These are phyloP conservation scores for Aphanomyces euteiches DNA, from an alignment of 352 stramenopile species.

Conservation along the genomic window DNA sequence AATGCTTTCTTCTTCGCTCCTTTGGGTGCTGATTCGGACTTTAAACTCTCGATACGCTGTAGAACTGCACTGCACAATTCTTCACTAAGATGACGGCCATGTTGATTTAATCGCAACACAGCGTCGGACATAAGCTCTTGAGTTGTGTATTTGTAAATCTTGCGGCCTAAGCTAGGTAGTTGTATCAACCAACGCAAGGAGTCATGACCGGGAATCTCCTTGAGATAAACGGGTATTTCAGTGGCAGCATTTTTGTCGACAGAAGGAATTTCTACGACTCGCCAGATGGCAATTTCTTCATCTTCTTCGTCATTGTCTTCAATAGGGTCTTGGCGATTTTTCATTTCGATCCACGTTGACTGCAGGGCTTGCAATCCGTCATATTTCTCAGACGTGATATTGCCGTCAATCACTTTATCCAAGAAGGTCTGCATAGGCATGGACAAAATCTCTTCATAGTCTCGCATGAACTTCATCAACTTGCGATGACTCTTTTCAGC, in stretches of 20 bases:
- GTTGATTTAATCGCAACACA: conserved; percentile 57
- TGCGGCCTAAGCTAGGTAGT: conserved; percentile 54
- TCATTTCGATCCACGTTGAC: conserved; percentile 62
- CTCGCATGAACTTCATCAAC: conserved; percentile 95
- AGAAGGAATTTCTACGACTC: background rate
- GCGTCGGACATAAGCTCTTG: conserved; percentile 64
- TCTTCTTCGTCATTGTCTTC: conserved; percentile 10
- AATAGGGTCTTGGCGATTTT: conserved; percentile 30
- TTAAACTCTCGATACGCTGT: conserved; percentile 87
- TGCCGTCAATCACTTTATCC: conserved; percentile 78
- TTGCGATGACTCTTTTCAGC: conserved; percentile 97
- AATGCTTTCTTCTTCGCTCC: conserved; percentile 97
- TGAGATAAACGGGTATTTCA: background rate
- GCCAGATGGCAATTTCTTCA: conserved; percentile 32
- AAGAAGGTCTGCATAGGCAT: conserved; percentile 85
- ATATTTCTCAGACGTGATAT: conserved; percentile 64
- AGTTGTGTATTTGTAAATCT: conserved; percentile 68
- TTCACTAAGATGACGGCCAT: conserved; percentile 71
- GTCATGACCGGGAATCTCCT: background rate
- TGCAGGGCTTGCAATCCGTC: conserved; percentile 72
- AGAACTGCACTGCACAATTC: conserved; percentile 94
- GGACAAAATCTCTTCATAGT: conserved; percentile 82
- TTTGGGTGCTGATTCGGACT: conserved; percentile 73
- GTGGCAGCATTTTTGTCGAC: background rate
- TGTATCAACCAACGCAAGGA: conserved; percentile 37